Evolutionary conservation across 495 filamentous ascomycete genomes (phyloP), one percentile per base, ranked within the genome.

Genomic region (Bombardia bombarda): DNA sequence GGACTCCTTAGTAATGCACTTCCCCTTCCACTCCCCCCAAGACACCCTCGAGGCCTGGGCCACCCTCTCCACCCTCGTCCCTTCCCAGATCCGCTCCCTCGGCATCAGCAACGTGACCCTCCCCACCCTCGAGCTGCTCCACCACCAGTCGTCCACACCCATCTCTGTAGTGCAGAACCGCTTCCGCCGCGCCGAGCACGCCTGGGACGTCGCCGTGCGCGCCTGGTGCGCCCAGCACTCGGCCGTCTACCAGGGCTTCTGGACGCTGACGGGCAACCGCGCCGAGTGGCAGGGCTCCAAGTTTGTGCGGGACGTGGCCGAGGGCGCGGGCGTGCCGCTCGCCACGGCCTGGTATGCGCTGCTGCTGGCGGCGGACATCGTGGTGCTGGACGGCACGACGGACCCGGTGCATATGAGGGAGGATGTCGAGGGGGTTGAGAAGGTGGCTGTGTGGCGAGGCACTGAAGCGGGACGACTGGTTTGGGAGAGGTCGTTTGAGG

Each of bases 161-260:
- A 70, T 77, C 3, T 68, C 53, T 2, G 50, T 86, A 4, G 80
- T 90, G 28, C 86, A 92, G 60, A 90, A 90, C 56, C 75, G 84
- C 4, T 85, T 90, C 57, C 74, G 81, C 45, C 60, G 81, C 44
- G 61, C 63, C 2, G 67, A 60, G 2, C 83, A 76, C 3, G 45
- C 55, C 4, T 90, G 75, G 57, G 87, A 90, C 43, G 55, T 67
- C 1, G 57, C 67, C 2, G 48, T 89, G 7, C 73, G 86, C 8
- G 54, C 55, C 0, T 90, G 80, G 56, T 87, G 83, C 52, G 61
- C 66, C 12, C 69, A 75, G 25, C 61, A 73, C 6, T 66, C 65
- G 19, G 78, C 86, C 28, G 55, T 71, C 13, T 90, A 87, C 53
- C 84, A 90, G 57, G 72, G 77, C 17, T 90, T 88, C 63, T 88